phyloP scores from a whole-genome alignment of 2,329 filamentous ascomycete species.

The Hypoxylon sp. region DNA sequence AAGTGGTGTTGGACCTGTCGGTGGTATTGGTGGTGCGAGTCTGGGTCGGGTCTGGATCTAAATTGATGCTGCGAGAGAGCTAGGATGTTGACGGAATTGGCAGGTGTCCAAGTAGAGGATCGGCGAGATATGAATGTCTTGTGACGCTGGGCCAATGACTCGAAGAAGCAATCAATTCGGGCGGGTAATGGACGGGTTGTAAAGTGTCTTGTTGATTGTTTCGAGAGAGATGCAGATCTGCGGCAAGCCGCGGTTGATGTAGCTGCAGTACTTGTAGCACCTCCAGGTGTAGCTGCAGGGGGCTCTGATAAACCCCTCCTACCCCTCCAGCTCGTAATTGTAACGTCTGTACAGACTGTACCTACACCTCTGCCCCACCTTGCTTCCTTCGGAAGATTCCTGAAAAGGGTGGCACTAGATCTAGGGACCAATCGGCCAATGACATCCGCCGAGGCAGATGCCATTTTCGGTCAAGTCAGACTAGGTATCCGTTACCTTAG shows the following conservation, averaged over 20 bases:
- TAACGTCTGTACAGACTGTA: too few species aligned
- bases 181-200: constrained; percentile 7
- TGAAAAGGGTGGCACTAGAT: constrained; percentile 11
- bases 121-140: constrained; percentile 27
- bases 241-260: constrained; percentile 4
- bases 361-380: constrained; percentile 27
- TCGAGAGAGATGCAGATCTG: constrained; percentile 20
- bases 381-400: background rate
- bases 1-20: background rate
- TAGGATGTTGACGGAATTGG: constrained; percentile 38
- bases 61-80: constrained; percentile 35
- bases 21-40: constrained; percentile 16
- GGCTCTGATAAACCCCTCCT: too few species aligned
- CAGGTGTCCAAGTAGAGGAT: constrained; percentile 42
- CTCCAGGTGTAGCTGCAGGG: too few species aligned
- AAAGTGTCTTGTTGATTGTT: constrained; percentile 27
- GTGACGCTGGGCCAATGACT: constrained; percentile 31
- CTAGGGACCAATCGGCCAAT: constrained; percentile 33
- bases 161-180: constrained; percentile 34
- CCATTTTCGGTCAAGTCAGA: constrained; percentile 15
- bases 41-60: constrained; percentile 35
- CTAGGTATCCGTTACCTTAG: too few species aligned
- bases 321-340: constrained; percentile 4
- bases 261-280: background rate
- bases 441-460: constrained; percentile 14